Conservation (phyloP, 495 filamentous ascomycete genomes). For the Chaetomidium leptoderma region DNA sequence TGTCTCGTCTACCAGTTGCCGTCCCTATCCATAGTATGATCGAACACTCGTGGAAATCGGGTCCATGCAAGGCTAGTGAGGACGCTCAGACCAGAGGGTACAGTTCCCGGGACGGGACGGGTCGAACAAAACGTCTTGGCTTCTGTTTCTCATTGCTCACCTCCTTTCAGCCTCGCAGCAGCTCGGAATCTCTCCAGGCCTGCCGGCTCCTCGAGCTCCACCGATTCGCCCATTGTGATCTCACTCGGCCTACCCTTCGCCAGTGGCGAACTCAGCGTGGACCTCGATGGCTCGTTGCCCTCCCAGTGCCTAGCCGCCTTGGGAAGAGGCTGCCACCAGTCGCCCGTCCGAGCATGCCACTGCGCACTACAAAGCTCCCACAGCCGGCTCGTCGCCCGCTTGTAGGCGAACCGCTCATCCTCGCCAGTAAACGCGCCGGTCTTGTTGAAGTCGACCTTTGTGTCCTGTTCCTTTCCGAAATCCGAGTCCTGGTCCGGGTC, state of each 20-base stretch:
- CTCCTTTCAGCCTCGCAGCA: conserved; percentile 23
- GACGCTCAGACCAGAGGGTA: background rate
- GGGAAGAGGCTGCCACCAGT: conserved; percentile 64
- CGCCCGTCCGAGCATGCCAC: conserved; percentile 57
- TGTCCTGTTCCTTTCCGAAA: conserved; percentile 32
- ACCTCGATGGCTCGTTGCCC: conserved; percentile 26
- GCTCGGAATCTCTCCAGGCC: conserved; percentile 39
- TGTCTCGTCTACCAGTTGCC: too few species aligned
- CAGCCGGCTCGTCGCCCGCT: conserved; percentile 59
- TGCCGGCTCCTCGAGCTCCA: conserved; percentile 41
- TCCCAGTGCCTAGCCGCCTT: conserved; percentile 58
- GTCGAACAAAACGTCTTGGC: background rate
- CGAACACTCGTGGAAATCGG: too few species aligned
- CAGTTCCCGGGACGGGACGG: conserved; percentile 5
- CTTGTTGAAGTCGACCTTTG: conserved; percentile 49
- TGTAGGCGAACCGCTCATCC: conserved; percentile 69
- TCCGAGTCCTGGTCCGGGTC: conserved; percentile 48
- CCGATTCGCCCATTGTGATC: conserved; percentile 36
- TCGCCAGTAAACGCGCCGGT: conserved; percentile 61
- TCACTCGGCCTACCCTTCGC: conserved; percentile 15
- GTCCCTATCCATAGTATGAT: too few species aligned
- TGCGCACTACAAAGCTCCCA: conserved; percentile 64
- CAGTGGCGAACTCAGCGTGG: conserved; percentile 8
- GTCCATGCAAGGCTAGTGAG: background rate
- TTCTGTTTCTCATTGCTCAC: background rate